Conservation (phyloP, 2,329 filamentous ascomycete genomes). For the Colletotrichum tropicale region DNA sequence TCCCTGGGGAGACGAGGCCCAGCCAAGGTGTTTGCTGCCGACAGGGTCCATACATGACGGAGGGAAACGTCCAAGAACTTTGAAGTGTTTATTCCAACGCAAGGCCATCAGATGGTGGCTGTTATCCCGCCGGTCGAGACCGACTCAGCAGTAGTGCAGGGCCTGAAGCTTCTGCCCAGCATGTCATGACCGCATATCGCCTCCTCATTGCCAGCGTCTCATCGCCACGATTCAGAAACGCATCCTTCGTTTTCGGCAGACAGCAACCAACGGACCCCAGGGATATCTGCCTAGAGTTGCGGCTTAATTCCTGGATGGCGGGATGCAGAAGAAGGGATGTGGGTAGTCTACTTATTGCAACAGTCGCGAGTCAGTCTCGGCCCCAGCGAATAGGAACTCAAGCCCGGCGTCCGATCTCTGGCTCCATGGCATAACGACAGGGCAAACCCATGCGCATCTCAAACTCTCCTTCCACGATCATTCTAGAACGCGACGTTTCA, state of each 20-base stretch:
- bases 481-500: slow-evolving; percentile 17
- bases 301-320: background rate
- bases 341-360: background rate
- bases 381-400: background rate
- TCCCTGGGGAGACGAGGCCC: background rate
- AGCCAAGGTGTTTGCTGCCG: background rate
- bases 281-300: background rate
- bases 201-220: background rate
- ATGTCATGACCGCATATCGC: background rate
- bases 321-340: background rate
- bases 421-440: background rate
- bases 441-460: background rate
- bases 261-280: background rate
- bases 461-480: slow-evolving; percentile 8
- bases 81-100: background rate
- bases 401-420: background rate
- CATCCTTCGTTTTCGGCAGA: background rate
- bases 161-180: background rate
- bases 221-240: background rate
- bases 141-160: background rate
- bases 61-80: background rate
- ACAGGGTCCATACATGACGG: background rate
- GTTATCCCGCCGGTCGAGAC: background rate
- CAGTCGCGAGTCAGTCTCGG: background rate
- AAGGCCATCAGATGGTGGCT: background rate